phyloP scores from a whole-genome alignment of 1,284 basidiomycete genomes.

The Termitomyces sp. region DNA sequence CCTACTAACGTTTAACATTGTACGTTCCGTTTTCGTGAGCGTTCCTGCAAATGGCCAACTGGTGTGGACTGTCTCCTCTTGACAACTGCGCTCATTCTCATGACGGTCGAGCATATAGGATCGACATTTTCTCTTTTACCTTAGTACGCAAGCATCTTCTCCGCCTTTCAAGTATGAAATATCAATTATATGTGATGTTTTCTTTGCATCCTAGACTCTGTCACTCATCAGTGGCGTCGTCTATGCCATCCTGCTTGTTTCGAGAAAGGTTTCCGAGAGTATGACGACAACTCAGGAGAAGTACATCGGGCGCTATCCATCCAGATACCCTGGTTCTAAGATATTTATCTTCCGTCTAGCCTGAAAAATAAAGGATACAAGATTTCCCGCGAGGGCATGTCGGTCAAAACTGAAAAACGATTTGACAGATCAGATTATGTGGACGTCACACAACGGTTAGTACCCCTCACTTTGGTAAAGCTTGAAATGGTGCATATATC shows the following conservation, averaged over 20 bases:
- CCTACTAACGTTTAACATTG: not conserved
- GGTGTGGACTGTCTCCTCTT: constrained; percentile 2
- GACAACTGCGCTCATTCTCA: not conserved
- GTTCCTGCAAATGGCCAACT: constrained; percentile 8
- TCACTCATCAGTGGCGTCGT: constrained; percentile 38
- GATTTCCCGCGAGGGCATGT: constrained; percentile 51
- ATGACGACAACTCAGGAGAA: constrained; percentile 42
- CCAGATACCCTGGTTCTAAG: not conserved
- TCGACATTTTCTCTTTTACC: constrained; percentile 35
- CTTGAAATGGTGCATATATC: not conserved
- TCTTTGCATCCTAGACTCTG: constrained; percentile 32
- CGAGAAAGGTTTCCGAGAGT: constrained; percentile 32
- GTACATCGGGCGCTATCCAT: constrained; percentile 24
- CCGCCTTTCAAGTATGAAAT: not conserved
- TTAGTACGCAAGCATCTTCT: constrained; percentile 22
- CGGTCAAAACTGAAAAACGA: constrained; percentile 55
- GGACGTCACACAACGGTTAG: constrained; percentile 67
- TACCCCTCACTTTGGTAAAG: constrained; percentile 6
- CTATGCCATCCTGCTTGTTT: constrained; percentile 32
- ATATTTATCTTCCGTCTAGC: constrained; percentile 26
- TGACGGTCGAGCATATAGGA: constrained; percentile 20
- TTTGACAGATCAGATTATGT: constrained; percentile 60
- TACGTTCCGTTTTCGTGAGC: not conserved
- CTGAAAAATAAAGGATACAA: constrained; percentile 52
- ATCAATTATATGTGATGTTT: not conserved